Percentiles rank a stretch among this genome's conserved stretches.
phyloP scores from a whole-genome alignment of 805 yeast genomes.

The Sungouiozyma intestinalis region DNA sequence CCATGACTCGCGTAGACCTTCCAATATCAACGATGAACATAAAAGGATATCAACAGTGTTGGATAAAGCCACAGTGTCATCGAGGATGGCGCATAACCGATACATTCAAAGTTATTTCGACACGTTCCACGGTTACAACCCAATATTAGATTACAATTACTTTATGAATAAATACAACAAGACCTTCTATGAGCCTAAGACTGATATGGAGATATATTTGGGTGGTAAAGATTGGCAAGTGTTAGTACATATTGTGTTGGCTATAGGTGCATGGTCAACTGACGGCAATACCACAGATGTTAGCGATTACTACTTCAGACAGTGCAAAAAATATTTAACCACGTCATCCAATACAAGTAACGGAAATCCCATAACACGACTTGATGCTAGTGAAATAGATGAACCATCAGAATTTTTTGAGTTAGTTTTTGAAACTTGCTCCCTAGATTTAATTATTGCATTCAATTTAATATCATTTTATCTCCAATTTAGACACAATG shows the following conservation, averaged over 20 bases:
- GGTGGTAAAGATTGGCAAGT: slow-evolving; percentile 38
- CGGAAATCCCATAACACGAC: background rate
- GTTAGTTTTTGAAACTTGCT: slow-evolving; percentile 45
- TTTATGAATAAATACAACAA: slow-evolving; percentile 37
- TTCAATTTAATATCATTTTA: slow-evolving; percentile 47
- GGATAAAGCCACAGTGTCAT: slow-evolving; percentile 1
- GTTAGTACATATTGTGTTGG: slow-evolving; percentile 45
- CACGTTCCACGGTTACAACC: slow-evolving; percentile 51
- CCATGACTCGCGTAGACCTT: background rate
- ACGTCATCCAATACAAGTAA: slow-evolving; percentile 7
- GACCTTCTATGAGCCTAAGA: slow-evolving; percentile 32
- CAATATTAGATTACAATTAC: slow-evolving; percentile 46
- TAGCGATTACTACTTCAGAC: slow-evolving; percentile 46
- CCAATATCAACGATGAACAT: background rate
- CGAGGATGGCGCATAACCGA: slow-evolving; percentile 14
- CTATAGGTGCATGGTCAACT: slow-evolving; percentile 61
- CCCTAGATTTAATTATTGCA: slow-evolving; percentile 43
- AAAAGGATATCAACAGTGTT: background rate
- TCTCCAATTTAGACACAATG: slow-evolving; percentile 55
- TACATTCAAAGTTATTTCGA: slow-evolving; percentile 43
- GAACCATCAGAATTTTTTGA: slow-evolving; percentile 1
- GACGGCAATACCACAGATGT: slow-evolving; percentile 41
- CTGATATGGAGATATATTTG: background rate
- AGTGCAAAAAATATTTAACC: slow-evolving; percentile 37
- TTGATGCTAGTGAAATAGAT: slow-evolving; percentile 15